Evolutionary conservation across 805 yeast genomes (phyloP).

Genomic region (Candida insectalens): DNA sequence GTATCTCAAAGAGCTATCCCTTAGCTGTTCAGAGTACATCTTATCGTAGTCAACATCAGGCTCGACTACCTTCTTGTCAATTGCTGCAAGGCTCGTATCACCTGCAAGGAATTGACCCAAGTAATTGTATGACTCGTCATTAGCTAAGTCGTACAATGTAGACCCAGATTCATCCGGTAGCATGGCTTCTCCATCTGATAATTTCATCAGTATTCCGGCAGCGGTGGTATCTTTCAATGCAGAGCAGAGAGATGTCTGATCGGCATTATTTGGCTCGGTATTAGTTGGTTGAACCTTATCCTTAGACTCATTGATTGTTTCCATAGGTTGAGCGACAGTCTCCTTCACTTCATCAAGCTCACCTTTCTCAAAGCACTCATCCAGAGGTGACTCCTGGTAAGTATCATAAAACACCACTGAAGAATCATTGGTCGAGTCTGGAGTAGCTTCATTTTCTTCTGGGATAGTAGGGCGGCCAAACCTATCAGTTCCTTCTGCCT

Average conservation of each 20-base stretch:
- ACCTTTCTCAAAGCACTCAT: not conserved
- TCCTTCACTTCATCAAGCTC: no score
- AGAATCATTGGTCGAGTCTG: not conserved
- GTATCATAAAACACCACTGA: slow-evolving; percentile 5
- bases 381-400: slow-evolving; percentile 1
- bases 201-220: slow-evolving; percentile 12
- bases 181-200: slow-evolving; percentile 6
- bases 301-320: no score
- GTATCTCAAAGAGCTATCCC: slow-evolving; percentile 27
- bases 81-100: slow-evolving; percentile 6
- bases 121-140: slow-evolving; percentile 35
- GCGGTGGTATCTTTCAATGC: slow-evolving; percentile 14
- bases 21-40: slow-evolving; percentile 13
- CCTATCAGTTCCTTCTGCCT: not conserved
- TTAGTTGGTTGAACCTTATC: no score
- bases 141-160: slow-evolving; percentile 8
- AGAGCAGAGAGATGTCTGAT: slow-evolving; percentile 18
- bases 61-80: not conserved
- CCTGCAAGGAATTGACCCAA: slow-evolving; percentile 28
- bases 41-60: slow-evolving; percentile 16
- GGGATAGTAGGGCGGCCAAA: not conserved
- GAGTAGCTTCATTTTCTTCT: not conserved
- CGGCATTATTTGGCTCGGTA: no score
- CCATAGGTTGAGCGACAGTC: no score
- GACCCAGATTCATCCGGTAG: slow-evolving; percentile 9